Evolutionary conservation across 768 basidiomycete species (phyloP).

Genomic region (Collybia mongolica): DNA sequence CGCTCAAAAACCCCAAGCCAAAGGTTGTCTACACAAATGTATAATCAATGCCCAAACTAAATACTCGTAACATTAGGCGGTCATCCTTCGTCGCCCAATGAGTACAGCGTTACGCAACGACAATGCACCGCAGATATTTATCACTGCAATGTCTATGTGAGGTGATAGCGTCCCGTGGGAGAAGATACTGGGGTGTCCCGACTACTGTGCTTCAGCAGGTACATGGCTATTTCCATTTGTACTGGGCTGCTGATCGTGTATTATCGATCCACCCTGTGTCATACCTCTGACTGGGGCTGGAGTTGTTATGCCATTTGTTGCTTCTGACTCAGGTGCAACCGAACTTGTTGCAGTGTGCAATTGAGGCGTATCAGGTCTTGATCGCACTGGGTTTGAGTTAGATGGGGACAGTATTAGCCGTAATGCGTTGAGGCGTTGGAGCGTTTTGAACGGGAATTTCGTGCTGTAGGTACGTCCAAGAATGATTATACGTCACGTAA

Average conservation of each 20-base stretch:
- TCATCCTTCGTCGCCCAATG: slow-evolving; percentile 40
- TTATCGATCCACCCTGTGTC: slow-evolving; percentile 17
- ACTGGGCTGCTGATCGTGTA: slow-evolving; percentile 5
- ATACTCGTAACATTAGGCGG: slow-evolving; percentile 22
- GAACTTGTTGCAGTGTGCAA: slow-evolving; percentile 20
- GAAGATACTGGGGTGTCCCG: background rate
- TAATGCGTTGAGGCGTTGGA: slow-evolving; percentile 75
- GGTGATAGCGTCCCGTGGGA: background rate
- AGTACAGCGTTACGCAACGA: slow-evolving; percentile 9
- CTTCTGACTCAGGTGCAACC: background rate
- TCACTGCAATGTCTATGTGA: slow-evolving; percentile 50
- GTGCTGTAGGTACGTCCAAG: slow-evolving; percentile 49
- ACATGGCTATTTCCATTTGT: slow-evolving; percentile 13
- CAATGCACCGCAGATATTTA: slow-evolving; percentile 46
- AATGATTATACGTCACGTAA: background rate
- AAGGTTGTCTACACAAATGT: slow-evolving; percentile 36
- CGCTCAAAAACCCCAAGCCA: slow-evolving; percentile 49
- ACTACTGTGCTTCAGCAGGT: background rate
- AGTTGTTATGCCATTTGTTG: slow-evolving; percentile 18
- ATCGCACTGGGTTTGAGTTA: slow-evolving; percentile 22
- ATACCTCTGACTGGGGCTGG: slow-evolving; percentile 5
- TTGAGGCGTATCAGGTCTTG: slow-evolving; percentile 32
- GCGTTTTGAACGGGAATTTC: slow-evolving; percentile 92
- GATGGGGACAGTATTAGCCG: slow-evolving; percentile 29
- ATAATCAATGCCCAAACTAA: background rate